A percentile compares a stretch with the other conserved stretches of the same genome.
phyloP scores from a whole-genome alignment of 371 early-diverging fungal species.

The Haplosporangium sp. region DNA sequence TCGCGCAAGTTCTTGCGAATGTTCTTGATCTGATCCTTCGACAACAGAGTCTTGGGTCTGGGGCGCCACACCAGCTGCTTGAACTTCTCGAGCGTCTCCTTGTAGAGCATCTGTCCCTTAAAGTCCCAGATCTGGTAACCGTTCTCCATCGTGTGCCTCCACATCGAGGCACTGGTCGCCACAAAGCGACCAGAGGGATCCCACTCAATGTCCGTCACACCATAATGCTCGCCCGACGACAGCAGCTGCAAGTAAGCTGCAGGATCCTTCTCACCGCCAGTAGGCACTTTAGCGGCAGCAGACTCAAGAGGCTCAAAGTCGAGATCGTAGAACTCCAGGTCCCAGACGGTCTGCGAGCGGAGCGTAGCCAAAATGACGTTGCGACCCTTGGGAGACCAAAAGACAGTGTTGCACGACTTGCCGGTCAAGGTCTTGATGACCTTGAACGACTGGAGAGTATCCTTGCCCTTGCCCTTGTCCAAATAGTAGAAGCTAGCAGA shows the following conservation, averaged over 20 bases:
- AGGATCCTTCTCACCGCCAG: conserved; percentile 59
- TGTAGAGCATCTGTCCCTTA: conserved; percentile 83
- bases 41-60: conserved; percentile 87
- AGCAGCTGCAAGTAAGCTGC: conserved; percentile 71
- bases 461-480: conserved; percentile 68
- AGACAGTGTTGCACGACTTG: conserved; percentile 85
- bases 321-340: conserved; percentile 94
- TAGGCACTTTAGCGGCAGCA: conserved; percentile 62
- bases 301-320: conserved; percentile 81
- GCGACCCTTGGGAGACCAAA: conserved; percentile 98
- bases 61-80: conserved; percentile 97
- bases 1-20: conserved; percentile 92
- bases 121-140: conserved; percentile 95
- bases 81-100: conserved; percentile 83
- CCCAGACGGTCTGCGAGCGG: conserved; percentile 80
- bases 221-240: conserved; percentile 89
- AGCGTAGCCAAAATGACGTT: conserved; percentile 91
- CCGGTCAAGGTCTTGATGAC: conserved; percentile 78
- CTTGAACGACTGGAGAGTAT: conserved; percentile 71
- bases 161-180: conserved; percentile 86
- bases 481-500: conserved; percentile 87
- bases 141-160: conserved; percentile 87
- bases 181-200: conserved; percentile 98
- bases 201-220: conserved; percentile 96
- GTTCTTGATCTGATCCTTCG: conserved; percentile 83